A percentile compares a stretch with the other conserved stretches of the same genome.
Evolutionary conservation across 805 yeast genomes (phyloP).

Genomic region (Saturnispora zaruensis): DNA sequence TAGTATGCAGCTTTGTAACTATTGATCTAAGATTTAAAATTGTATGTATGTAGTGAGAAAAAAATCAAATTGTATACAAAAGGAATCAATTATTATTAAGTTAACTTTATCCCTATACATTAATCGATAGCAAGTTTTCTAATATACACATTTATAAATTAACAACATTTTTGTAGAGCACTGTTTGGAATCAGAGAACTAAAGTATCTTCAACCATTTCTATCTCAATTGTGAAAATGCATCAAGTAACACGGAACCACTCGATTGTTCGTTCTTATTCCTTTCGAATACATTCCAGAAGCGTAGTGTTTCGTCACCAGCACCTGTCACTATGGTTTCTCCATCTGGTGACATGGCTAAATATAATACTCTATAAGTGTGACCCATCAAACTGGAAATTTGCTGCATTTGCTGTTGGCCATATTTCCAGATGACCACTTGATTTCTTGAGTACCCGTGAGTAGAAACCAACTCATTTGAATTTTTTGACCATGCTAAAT

Average conservation of each 20-base stretch:
- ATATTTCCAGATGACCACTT: slow-evolving; percentile 89
- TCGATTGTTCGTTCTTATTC: slow-evolving; percentile 47
- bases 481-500: slow-evolving; percentile 85
- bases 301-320: slow-evolving; percentile 94
- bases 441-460: slow-evolving; percentile 89
- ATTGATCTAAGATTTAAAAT: neutral
- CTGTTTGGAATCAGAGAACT: neutral
- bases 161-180: neutral
- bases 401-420: slow-evolving; percentile 69
- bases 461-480: slow-evolving; percentile 90
- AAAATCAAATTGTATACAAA: neutral
- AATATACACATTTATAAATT: slow-evolving; percentile 1
- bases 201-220: neutral
- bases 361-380: slow-evolving; percentile 84
- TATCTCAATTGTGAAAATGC: slow-evolving; percentile 68
- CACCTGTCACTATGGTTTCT: slow-evolving; percentile 93
- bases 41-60: neutral
- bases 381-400: slow-evolving; percentile 89
- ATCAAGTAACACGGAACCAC: slow-evolving; percentile 58
- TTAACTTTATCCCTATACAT: neutral
- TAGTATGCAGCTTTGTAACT: too few species aligned
- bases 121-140: slow-evolving; percentile 6
- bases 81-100: neutral
- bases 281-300: slow-evolving; percentile 94
- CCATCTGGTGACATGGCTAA: slow-evolving; percentile 92